Conservation (phyloP, 164 flowering plant species). For the Stephania cephalantha region DNA sequence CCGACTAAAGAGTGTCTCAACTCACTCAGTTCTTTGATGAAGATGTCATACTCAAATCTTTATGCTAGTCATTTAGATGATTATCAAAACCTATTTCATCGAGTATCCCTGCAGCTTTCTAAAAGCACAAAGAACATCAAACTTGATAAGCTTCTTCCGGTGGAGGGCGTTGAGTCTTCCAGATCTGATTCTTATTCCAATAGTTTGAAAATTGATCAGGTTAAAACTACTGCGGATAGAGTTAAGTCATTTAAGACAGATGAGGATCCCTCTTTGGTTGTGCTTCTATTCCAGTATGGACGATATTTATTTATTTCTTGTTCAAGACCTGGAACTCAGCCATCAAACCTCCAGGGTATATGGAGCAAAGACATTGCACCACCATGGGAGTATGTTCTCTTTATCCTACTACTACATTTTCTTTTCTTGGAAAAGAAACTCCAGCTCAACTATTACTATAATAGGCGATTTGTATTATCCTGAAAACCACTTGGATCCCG, state of each 20-base stretch:
- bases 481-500: background rate
- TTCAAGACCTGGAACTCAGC: slow-evolving; percentile 91
- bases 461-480: background rate
- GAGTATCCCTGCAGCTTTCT: slow-evolving; percentile 75
- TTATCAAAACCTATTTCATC: slow-evolving; percentile 79
- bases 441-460: no score
- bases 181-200: background rate
- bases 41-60: slow-evolving; percentile 56
- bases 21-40: slow-evolving; percentile 29
- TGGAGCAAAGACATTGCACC: slow-evolving; percentile 85
- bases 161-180: slow-evolving; percentile 12
- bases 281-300: slow-evolving; percentile 89
- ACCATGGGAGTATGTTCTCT: slow-evolving; percentile 81
- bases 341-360: slow-evolving; percentile 85
- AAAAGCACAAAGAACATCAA: slow-evolving; percentile 34
- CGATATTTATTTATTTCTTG: slow-evolving; percentile 86
- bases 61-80: slow-evolving; percentile 74
- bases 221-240: slow-evolving; percentile 68
- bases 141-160: slow-evolving; percentile 15
- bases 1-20: slow-evolving; percentile 43
- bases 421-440: background rate
- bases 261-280: slow-evolving; percentile 91
- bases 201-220: slow-evolving; percentile 14
- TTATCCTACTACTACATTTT: background rate
- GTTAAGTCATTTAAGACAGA: slow-evolving; percentile 71